These are phyloP conservation scores for Cytidiella melzeri DNA, from an alignment of 768 basidiomycete species.

Conservation along the genomic window DNA sequence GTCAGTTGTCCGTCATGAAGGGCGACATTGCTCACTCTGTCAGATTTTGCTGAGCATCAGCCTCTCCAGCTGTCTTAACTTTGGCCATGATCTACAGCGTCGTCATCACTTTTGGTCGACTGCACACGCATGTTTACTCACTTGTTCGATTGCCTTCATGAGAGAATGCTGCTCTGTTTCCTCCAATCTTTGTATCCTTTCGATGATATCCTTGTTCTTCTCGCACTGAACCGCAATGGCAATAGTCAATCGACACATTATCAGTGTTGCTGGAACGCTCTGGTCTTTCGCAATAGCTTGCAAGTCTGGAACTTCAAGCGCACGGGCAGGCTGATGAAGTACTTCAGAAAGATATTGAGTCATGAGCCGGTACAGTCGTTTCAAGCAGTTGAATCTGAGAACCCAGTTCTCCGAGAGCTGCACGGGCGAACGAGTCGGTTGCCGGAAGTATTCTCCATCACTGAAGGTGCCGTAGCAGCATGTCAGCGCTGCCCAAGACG, in stretches of 20 bases:
- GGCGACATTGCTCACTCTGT: slow-evolving; percentile 58
- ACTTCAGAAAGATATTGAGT: slow-evolving; percentile 85
- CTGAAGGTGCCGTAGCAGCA: slow-evolving; percentile 34
- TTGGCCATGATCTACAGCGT: slow-evolving; percentile 65
- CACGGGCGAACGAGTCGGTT: slow-evolving; percentile 47
- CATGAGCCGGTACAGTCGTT: slow-evolving; percentile 81
- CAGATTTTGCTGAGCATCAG: slow-evolving; percentile 56
- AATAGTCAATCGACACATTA: slow-evolving; percentile 76
- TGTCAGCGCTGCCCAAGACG: background rate
- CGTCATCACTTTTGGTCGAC: slow-evolving; percentile 1
- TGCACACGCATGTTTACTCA: slow-evolving; percentile 27
- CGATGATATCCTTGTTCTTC: slow-evolving; percentile 82
- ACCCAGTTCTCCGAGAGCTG: slow-evolving; percentile 87
- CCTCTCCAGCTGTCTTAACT: slow-evolving; percentile 48
- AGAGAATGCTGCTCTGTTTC: slow-evolving; percentile 82
- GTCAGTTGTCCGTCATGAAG: background rate
- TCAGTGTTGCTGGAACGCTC: slow-evolving; percentile 55
- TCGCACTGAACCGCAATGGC: slow-evolving; percentile 87
- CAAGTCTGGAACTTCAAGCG: slow-evolving; percentile 82
- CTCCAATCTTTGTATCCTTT: slow-evolving; percentile 78
- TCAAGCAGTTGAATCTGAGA: slow-evolving; percentile 74
- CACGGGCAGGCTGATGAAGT: slow-evolving; percentile 69
- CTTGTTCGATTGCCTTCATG: slow-evolving; percentile 94
- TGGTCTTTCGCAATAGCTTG: slow-evolving; percentile 80
- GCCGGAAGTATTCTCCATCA: slow-evolving; percentile 75